phyloP scores from a whole-genome alignment of 495 filamentous ascomycete genomes.

The Hypomontagnella monticulosa region DNA sequence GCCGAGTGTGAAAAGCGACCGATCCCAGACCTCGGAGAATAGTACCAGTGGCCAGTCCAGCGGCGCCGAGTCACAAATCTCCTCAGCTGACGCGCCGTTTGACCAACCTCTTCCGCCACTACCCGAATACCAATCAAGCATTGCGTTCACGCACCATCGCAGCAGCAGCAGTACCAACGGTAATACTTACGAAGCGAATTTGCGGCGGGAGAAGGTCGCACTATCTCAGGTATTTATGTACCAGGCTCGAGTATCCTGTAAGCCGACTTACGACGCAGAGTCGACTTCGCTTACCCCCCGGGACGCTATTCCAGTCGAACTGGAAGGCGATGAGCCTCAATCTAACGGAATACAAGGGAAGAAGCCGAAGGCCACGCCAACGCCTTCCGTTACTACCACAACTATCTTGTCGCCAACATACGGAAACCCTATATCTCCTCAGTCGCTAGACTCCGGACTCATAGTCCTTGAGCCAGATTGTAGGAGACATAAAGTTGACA shows the following conservation, averaged over 20 bases:
- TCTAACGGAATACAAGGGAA: no score
- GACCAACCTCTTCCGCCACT: neutral
- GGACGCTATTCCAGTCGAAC: neutral
- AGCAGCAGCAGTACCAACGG: neutral
- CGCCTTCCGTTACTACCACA: no score
- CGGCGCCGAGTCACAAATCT: neutral
- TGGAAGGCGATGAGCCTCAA: no score
- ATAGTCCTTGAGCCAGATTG: no score
- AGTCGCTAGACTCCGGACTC: no score
- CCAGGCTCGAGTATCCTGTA: conserved; percentile 11
- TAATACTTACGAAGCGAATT: neutral
- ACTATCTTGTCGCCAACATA: no score
- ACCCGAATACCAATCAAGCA: neutral
- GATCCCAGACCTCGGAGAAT: neutral
- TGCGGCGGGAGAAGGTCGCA: conserved; percentile 3
- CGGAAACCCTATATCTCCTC: no score
- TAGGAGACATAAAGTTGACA: no score
- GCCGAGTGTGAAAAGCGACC: neutral
- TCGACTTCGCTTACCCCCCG: neutral
- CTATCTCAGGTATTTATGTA: conserved; percentile 22
- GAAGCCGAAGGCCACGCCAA: no score
- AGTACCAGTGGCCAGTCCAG: neutral
- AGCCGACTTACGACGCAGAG: neutral
- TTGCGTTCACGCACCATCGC: neutral
- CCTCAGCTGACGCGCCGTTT: neutral